Base-by-base conservation (phyloP, 2,329 filamentous ascomycete genomes). In the Sporothrix luriei region DNA sequence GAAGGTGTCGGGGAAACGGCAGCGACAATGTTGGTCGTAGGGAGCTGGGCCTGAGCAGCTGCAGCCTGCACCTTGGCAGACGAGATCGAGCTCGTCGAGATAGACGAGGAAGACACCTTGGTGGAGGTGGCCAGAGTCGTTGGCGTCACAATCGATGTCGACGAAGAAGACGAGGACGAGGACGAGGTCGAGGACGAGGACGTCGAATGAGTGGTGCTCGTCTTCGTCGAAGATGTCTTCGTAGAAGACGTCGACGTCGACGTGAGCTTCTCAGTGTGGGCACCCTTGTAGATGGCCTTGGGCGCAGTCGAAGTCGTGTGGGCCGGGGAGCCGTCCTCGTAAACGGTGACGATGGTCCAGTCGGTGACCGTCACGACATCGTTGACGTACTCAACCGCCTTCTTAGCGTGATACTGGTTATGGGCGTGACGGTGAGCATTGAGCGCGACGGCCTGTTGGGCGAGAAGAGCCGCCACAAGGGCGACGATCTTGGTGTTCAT, bases 301-400 rank as follows among this genome's bases (percentile, higher is more conserved):
- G 68, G 68, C 40, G 33, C 33, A 0, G 33, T 33, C 66, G 70
- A 29, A 19, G 71, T 51, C 16, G 72, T 54, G 51, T 71, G 40
- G 64, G 72, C 38, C 21, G 71, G 55, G n/a, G 64, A 57, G 66
- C 72, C 70, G 70, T 76, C 75, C 13, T 76, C 77, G 68, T 75
- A 79, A 72, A 81, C 78, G 49, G 81, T 84, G 68, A 82, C 80
- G 52, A 80, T 83, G 67, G 80, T 78, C 78, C 78, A 82, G 61
- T 78, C 73, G 21, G 77, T 80, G 69, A 78, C 77, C 10, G 76
- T 74, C 62, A 80, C 78, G 11, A 78, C 76, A 54, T 79, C 75
- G 29, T 74, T 74, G 72, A 76, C 74, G 70, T 77, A 75, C 62
- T 78, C 72, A 14, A 78, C n/a, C 16, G 71, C 75, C 66, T 76